A percentile compares a stretch with the other conserved stretches of the same genome.
phyloP scores from a whole-genome alignment of 2,329 filamentous ascomycete genomes.

The Orbilia quercus region DNA sequence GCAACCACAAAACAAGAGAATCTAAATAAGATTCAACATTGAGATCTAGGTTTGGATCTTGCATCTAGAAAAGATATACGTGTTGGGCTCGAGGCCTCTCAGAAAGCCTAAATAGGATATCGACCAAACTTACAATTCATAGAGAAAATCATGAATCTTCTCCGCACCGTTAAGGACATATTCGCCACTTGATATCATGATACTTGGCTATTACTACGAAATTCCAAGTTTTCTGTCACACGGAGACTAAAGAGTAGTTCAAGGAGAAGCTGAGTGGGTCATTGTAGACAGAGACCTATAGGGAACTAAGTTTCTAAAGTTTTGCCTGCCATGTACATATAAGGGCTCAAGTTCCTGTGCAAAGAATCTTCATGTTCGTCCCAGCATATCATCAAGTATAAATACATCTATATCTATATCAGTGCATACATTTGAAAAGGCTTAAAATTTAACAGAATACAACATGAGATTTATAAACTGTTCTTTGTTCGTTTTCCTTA shows the following conservation, averaged over 20 bases:
- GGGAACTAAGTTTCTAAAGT: neutral
- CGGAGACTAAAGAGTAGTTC: too few species aligned
- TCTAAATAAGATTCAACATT: too few species aligned
- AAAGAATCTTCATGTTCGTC: too few species aligned
- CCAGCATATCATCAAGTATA: too few species aligned
- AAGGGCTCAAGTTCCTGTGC: neutral
- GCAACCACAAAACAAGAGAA: too few species aligned
- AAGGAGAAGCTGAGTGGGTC: too few species aligned
- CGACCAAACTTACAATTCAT: too few species aligned
- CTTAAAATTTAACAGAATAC: neutral
- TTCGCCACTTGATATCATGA: neutral
- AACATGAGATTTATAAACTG: constrained; percentile 7
- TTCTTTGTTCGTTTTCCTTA: constrained; percentile 5
- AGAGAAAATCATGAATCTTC: neutral
- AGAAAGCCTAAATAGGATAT: too few species aligned
- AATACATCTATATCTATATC: too few species aligned
- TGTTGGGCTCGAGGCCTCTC: too few species aligned
- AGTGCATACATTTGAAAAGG: neutral
- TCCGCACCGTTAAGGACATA: neutral
- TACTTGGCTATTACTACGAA: neutral
- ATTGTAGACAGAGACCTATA: neutral
- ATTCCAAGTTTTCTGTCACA: neutral
- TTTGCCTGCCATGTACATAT: constrained; percentile 17
- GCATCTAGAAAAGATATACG: too few species aligned
- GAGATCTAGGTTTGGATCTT: too few species aligned